Percentiles rank a stretch among this genome's conserved stretches.
These are phyloP conservation scores for Plectranthus barbatus DNA, from an alignment of 257 asterid species.

Conservation along the genomic window DNA sequence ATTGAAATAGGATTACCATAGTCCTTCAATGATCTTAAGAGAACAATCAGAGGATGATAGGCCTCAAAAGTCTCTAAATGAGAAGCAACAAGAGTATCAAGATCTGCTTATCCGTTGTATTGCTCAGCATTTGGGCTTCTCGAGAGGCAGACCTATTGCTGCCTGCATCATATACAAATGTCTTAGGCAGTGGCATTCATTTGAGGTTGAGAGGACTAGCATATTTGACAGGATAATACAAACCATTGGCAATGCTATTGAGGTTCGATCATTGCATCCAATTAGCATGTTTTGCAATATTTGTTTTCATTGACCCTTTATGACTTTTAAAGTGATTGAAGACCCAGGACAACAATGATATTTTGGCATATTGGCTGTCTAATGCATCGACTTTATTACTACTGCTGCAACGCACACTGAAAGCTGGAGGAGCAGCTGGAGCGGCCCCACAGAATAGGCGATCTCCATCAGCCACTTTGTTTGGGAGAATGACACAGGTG, in stretches of 20 bases:
- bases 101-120: conserved; percentile 86
- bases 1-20: conserved; percentile 58
- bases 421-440: conserved; percentile 92
- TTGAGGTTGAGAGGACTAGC: conserved; percentile 91
- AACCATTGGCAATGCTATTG: conserved; percentile 94
- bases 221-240: conserved; percentile 93
- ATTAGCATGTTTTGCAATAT: neutral
- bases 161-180: conserved; percentile 94
- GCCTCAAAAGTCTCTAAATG: conserved; percentile 83
- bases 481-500: conserved; percentile 99
- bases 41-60: conserved; percentile 71
- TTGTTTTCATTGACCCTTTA: conserved; percentile 4
- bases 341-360: conserved; percentile 87
- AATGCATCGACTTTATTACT: conserved; percentile 91
- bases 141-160: conserved; percentile 79
- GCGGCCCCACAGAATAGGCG: conserved; percentile 80
- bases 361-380: conserved; percentile 90
- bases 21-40: conserved; percentile 62
- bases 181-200: conserved; percentile 89
- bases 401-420: conserved; percentile 83
- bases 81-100: conserved; percentile 92
- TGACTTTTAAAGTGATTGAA: conserved; percentile 18
- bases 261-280: conserved; percentile 40
- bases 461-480: conserved; percentile 72
- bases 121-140: conserved; percentile 90